These are phyloP conservation scores for Alloascoidea hylecoeti DNA, from an alignment of 805 yeast genomes.

Conservation along the genomic window DNA sequence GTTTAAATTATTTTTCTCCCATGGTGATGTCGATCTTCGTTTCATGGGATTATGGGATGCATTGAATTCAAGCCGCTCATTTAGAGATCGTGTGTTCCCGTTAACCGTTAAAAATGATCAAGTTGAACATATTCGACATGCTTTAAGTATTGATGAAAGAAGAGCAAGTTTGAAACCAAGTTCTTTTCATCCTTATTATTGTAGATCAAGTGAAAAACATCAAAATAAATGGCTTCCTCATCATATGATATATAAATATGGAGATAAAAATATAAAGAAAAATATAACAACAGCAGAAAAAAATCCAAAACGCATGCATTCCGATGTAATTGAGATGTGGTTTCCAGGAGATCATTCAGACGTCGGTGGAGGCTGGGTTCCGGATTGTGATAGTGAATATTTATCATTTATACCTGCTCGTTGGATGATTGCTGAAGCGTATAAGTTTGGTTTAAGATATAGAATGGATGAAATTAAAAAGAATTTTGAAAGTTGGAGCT, in stretches of 20 bases:
- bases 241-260: too few relatives aligned
- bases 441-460: conserved; percentile 33
- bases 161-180: conserved; percentile 49
- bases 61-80: conserved; percentile 48
- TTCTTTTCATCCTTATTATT: conserved; percentile 29
- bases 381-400: conserved; percentile 30
- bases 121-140: conserved; percentile 52
- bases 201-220: conserved; percentile 12
- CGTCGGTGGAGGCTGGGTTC: conserved; percentile 54
- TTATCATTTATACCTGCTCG: conserved; percentile 37
- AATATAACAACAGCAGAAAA: too few relatives aligned
- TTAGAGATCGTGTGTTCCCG: conserved; percentile 46
- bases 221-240: background rate
- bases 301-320: too few relatives aligned
- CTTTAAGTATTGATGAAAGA: conserved; percentile 54
- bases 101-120: conserved; percentile 32
- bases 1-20: too few relatives aligned
- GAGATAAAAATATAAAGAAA: too few relatives aligned
- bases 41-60: conserved; percentile 63
- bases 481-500: conserved; percentile 24
- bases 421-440: conserved; percentile 47
- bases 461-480: conserved; percentile 23
- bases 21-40: conserved; percentile 29
- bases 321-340: conserved; percentile 40
- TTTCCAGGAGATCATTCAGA: conserved; percentile 62